Percentiles rank a stretch among this genome's conserved stretches.
Conservation (phyloP, 768 basidiomycete genomes). For the Fomitopsis pulvina region DNA sequence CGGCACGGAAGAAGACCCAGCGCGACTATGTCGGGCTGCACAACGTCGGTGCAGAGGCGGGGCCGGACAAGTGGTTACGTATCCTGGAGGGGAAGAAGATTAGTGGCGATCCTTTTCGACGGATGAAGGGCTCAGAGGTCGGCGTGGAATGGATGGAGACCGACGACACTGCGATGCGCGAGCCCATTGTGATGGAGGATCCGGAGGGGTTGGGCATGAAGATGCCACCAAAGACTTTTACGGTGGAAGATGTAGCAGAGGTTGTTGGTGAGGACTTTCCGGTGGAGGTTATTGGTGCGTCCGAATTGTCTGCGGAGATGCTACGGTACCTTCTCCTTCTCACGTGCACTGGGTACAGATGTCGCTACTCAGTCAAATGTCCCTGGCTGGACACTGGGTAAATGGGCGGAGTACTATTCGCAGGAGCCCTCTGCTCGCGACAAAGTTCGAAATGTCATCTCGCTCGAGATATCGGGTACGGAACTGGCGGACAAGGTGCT, state of each 20-base stretch:
- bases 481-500: slow-evolving; percentile 69
- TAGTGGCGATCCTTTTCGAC: slow-evolving; percentile 54
- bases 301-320: too few relatives aligned
- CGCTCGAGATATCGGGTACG: slow-evolving; percentile 87
- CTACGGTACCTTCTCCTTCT: not conserved
- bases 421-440: slow-evolving; percentile 62
- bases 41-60: slow-evolving; percentile 56
- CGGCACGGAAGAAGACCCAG: slow-evolving; percentile 64
- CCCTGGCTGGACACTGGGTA: slow-evolving; percentile 83
- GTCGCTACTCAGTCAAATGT: slow-evolving; percentile 83
- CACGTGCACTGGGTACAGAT: slow-evolving; percentile 38
- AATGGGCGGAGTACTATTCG: slow-evolving; percentile 87
- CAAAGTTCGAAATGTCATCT: slow-evolving; percentile 93
- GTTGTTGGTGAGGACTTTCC: slow-evolving; percentile 71
- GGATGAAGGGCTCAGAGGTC: slow-evolving; percentile 63
- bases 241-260: slow-evolving; percentile 75
- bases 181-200: slow-evolving; percentile 75
- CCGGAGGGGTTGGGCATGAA: slow-evolving; percentile 86
- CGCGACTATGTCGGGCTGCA: slow-evolving; percentile 72
- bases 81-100: slow-evolving; percentile 65
- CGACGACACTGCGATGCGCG: slow-evolving; percentile 68
- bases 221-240: slow-evolving; percentile 69
- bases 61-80: slow-evolving; percentile 60
- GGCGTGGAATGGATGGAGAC: slow-evolving; percentile 67
- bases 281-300: slow-evolving; percentile 87